Evolutionary conservation across 2,329 filamentous ascomycete genomes (phyloP).

Genomic region (Scytalidium sp.): DNA sequence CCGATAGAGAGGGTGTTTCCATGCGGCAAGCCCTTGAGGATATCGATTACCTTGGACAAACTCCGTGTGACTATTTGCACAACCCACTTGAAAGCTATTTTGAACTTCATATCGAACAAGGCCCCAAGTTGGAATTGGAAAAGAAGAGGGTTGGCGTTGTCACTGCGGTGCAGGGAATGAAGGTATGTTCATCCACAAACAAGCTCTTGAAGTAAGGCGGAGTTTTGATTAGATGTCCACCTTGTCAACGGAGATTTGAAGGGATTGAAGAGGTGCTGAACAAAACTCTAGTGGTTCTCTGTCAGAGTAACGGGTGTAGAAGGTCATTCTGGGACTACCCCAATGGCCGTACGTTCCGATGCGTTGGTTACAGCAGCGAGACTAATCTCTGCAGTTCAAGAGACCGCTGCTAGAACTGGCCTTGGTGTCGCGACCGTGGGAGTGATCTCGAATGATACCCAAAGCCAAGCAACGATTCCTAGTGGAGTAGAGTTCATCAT

Average conservation of each 20-base stretch:
- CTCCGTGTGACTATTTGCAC: conserved; percentile 51
- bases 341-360: conserved; percentile 59
- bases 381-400: conserved; percentile 17
- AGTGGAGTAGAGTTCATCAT: conserved; percentile 22
- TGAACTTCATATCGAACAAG: conserved; percentile 72
- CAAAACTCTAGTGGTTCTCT: conserved; percentile 57
- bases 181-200: neutral
- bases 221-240: too few relatives aligned
- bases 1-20: conserved; percentile 37
- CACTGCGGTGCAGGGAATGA: conserved; percentile 61
- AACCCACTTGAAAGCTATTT: conserved; percentile 72
- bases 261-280: neutral
- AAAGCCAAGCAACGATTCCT: conserved; percentile 19
- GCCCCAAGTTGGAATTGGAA: conserved; percentile 65
- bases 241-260: too few relatives aligned
- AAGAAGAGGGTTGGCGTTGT: conserved; percentile 66
- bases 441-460: conserved; percentile 18
- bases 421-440: conserved; percentile 22
- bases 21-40: conserved; percentile 47
- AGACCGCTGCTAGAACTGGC: conserved; percentile 12
- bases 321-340: conserved; percentile 23
- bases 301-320: conserved; percentile 51
- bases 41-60: conserved; percentile 66
- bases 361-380: conserved; percentile 49
- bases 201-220: neutral